A percentile compares a stretch with the other conserved stretches of the same genome.
phyloP scores from a whole-genome alignment of 2,329 filamentous ascomycete species.

The Sporothrix curviconia region DNA sequence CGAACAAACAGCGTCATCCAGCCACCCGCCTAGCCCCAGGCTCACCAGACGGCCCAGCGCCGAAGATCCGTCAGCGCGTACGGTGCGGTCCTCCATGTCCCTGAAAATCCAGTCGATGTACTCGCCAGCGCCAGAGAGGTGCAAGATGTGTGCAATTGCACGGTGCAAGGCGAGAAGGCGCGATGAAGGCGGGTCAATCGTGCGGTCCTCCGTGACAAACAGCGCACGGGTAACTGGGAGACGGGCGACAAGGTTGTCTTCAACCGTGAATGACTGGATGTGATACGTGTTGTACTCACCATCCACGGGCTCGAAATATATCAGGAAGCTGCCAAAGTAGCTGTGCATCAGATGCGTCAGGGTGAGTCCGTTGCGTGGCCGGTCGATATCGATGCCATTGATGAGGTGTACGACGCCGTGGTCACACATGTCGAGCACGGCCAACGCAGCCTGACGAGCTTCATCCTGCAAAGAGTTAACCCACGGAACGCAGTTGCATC shows the following conservation, averaged over 20 bases:
- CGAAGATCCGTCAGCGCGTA: constrained; percentile 1
- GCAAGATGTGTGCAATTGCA: constrained; percentile 12
- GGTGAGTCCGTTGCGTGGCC: no score
- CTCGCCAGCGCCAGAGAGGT: constrained; percentile 8
- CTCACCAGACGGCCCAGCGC: background rate
- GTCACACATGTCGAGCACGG: no score
- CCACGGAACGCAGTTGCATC: no score
- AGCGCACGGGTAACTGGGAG: constrained; percentile 5
- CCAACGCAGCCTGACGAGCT: no score
- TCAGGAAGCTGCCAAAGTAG: no score
- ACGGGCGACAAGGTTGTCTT: background rate
- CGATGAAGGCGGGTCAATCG: constrained; percentile 10
- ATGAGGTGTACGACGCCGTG: no score
- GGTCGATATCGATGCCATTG: no score
- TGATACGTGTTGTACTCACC: no score
- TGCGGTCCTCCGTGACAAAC: background rate
- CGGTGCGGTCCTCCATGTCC: background rate
- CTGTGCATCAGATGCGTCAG: no score
- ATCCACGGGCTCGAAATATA: no score
- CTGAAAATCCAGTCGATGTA: constrained; percentile 5
- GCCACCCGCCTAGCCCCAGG: background rate
- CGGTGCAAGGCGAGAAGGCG: constrained; percentile 10
- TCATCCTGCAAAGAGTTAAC: no score
- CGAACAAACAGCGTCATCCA: background rate
- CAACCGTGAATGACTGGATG: constrained; percentile 24